Conservation (phyloP, 2,329 filamentous ascomycete genomes). For the Penicillium sp. region DNA sequence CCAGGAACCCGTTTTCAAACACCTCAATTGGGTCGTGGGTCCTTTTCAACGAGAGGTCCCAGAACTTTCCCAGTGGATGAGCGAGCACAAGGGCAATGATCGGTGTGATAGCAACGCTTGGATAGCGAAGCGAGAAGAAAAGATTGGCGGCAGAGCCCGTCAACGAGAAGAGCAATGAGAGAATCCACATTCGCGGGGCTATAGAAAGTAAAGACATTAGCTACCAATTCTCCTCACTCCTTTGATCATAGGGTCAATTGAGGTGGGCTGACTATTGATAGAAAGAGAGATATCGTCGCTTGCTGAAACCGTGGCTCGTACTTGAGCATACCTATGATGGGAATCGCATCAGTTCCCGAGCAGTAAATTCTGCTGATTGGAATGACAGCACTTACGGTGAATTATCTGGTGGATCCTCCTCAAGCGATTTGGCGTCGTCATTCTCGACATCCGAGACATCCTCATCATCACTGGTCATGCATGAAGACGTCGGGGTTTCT, state of each 20-base stretch:
- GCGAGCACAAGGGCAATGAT: constrained; percentile 64
- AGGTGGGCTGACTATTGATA: constrained; percentile 56
- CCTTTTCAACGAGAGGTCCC: constrained; percentile 67
- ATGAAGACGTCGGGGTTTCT: constrained; percentile 22
- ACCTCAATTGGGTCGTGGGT: constrained; percentile 50
- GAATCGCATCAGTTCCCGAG: not conserved
- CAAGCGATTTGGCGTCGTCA: constrained; percentile 26
- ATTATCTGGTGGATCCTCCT: constrained; percentile 35
- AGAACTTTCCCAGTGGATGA: constrained; percentile 73
- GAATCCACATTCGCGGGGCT: constrained; percentile 74
- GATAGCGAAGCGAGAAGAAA: constrained; percentile 85
- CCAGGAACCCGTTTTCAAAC: constrained; percentile 55
- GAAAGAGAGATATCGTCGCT: constrained; percentile 71
- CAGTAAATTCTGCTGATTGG: not conserved
- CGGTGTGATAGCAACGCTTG: constrained; percentile 81
- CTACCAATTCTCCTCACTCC: not conserved
- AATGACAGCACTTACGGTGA: constrained; percentile 21
- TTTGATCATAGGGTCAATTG: not conserved
- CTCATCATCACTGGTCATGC: constrained; percentile 20
- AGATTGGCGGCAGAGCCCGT: constrained; percentile 59
- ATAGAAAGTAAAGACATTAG: constrained; percentile 4
- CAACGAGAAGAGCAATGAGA: constrained; percentile 74
- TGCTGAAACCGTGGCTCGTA: constrained; percentile 70
- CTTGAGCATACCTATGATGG: constrained; percentile 61
- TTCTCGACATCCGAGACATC: constrained; percentile 26